These are phyloP conservation scores for Cladosporium sp. DNA, from an alignment of 2,329 filamentous ascomycete species.

Conservation along the genomic window DNA sequence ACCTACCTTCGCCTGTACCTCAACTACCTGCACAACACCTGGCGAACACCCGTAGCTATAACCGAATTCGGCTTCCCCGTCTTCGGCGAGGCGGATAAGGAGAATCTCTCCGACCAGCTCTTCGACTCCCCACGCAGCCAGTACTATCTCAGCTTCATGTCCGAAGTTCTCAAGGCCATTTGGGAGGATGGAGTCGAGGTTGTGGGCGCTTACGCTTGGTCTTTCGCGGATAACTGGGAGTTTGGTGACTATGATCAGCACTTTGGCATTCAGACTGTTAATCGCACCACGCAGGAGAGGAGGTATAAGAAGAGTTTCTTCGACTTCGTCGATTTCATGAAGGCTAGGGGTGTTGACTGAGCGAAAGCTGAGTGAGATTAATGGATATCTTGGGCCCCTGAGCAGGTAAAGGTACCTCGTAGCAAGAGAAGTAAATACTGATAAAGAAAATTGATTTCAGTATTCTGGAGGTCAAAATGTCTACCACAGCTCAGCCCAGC, in stretches of 20 bases:
- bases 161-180: slow-evolving; percentile 29
- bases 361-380: no score
- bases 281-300: slow-evolving; percentile 34
- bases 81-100: slow-evolving; percentile 43
- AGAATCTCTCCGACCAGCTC: slow-evolving; percentile 45
- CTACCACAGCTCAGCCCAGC: no score
- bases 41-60: slow-evolving; percentile 39
- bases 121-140: slow-evolving; percentile 51
- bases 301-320: slow-evolving; percentile 35
- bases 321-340: slow-evolving; percentile 29
- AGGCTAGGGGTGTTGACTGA: slow-evolving; percentile 9
- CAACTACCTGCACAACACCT: slow-evolving; percentile 58
- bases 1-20: slow-evolving; percentile 54
- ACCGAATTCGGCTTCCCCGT: slow-evolving; percentile 38
- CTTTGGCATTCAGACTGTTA: slow-evolving; percentile 52
- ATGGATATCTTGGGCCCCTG: no score
- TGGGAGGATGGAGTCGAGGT: slow-evolving; percentile 32
- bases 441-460: no score
- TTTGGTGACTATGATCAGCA: slow-evolving; percentile 49
- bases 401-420: no score
- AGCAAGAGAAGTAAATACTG: no score
- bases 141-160: slow-evolving; percentile 51
- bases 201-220: slow-evolving; percentile 31
- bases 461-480: no score
- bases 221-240: slow-evolving; percentile 34